Evolutionary conservation across 129 eudicot genomes (phyloP).

Genomic region (Saussurea involucrata): DNA sequence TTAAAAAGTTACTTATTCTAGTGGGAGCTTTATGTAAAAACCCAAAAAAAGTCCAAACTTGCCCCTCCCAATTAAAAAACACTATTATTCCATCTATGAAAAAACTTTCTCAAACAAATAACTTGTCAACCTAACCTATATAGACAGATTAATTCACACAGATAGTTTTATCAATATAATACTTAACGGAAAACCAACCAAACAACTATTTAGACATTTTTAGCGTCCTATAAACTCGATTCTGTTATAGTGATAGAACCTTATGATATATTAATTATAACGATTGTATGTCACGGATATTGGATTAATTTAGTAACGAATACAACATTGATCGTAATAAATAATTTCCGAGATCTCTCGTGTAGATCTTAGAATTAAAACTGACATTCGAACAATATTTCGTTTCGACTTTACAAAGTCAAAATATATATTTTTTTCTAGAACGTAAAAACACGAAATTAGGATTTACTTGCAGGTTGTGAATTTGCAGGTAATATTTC

Average conservation of each 20-base stretch:
- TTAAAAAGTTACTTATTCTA: too few species aligned
- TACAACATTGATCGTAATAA: not conserved
- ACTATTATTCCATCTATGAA: too few species aligned
- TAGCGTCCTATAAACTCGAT: not conserved
- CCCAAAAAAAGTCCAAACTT: too few species aligned
- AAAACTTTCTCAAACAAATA: too few species aligned
- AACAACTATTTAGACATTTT: too few species aligned
- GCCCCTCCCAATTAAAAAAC: too few species aligned
- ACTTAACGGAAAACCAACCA: too few species aligned
- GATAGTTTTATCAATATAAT: too few species aligned
- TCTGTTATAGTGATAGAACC: not conserved
- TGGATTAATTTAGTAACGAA: not conserved
- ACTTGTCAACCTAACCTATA: too few species aligned
- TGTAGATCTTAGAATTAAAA: not conserved
- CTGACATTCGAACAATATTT: constrained; percentile 1
- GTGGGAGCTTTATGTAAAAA: too few species aligned
- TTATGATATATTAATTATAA: not conserved
- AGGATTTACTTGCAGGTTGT: constrained; percentile 54
- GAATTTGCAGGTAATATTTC: constrained; percentile 54
- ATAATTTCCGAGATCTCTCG: not conserved
- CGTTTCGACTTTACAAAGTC: constrained; percentile 4
- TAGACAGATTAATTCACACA: too few species aligned
- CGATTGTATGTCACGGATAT: not conserved
- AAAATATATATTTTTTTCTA: constrained; percentile 2
- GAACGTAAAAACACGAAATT: not conserved